Evolutionary conservation across 2,329 filamentous ascomycete species (phyloP).

Genomic region (Aspergillus candidus): DNA sequence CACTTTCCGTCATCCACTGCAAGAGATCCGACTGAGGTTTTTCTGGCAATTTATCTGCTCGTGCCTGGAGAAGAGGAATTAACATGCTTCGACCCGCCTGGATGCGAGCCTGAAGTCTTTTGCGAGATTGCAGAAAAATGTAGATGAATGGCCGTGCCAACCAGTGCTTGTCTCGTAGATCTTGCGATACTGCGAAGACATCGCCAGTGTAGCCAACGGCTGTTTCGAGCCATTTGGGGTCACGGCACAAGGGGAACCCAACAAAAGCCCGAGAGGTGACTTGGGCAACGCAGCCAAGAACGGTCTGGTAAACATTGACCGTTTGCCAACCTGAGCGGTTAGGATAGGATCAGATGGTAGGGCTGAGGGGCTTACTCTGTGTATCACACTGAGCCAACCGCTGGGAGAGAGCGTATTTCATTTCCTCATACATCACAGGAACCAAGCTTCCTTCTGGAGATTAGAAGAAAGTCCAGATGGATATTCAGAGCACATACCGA

Average conservation of each 20-base stretch:
- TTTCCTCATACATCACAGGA: no score
- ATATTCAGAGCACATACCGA: background rate
- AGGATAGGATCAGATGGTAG: no score
- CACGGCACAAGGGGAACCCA: slow-evolving; percentile 8
- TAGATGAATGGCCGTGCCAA: slow-evolving; percentile 2
- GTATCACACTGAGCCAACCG: no score
- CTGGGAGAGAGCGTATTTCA: no score
- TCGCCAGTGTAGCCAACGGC: slow-evolving; percentile 10
- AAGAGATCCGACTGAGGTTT: slow-evolving; percentile 27
- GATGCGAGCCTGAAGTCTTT: background rate
- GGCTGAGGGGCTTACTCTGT: no score
- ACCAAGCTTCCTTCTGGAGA: no score
- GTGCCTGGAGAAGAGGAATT: slow-evolving; percentile 1
- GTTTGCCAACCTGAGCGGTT: background rate
- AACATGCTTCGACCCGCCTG: slow-evolving; percentile 1
- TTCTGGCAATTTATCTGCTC: background rate
- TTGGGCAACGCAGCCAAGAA: slow-evolving; percentile 4
- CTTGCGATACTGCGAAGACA: slow-evolving; percentile 2
- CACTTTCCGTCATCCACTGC: slow-evolving; percentile 31
- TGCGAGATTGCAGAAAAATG: background rate
- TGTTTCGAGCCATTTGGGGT: slow-evolving; percentile 10
- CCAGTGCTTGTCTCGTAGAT: slow-evolving; percentile 1
- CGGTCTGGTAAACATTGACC: background rate
- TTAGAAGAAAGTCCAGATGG: no score
- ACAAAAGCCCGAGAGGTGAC: slow-evolving; percentile 9